phyloP scores from a whole-genome alignment of 306 rosid species.

The Sicyos edulis region DNA sequence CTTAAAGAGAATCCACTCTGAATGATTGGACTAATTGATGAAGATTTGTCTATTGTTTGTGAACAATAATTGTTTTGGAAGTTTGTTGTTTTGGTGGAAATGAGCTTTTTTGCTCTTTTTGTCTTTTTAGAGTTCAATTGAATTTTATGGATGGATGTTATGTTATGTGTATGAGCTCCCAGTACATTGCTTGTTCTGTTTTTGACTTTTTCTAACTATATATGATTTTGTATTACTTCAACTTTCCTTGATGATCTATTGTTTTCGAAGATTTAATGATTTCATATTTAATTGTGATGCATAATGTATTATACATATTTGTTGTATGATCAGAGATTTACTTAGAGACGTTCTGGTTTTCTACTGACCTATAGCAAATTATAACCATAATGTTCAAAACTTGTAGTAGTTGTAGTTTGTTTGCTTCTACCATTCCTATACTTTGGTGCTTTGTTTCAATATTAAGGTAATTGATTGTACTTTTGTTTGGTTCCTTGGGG shows the following conservation, averaged over 20 bases:
- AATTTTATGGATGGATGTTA: not conserved
- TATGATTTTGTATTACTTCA: conserved; percentile 4
- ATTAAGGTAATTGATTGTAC: not conserved
- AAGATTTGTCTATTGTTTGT: not conserved
- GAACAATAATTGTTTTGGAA: not conserved
- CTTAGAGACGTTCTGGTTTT: not conserved
- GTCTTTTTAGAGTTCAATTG: conserved; percentile 1
- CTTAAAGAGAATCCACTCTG: not conserved
- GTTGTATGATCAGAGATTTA: not conserved
- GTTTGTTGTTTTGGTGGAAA: no score
- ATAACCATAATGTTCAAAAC: not conserved
- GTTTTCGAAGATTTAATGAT: not conserved
- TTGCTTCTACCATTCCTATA: not conserved
- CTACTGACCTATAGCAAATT: not conserved
- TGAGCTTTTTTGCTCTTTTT: not conserved
- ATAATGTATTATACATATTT: not conserved
- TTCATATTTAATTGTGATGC: not conserved
- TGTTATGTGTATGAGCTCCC: no score
- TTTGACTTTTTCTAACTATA: not conserved
- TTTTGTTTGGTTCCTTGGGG: not conserved
- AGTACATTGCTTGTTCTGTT: not conserved
- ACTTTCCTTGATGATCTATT: not conserved
- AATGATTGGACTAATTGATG: not conserved
- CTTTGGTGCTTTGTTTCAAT: not conserved
- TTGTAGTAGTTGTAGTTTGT: not conserved